A percentile compares a stretch with the other conserved stretches of the same genome.
These are phyloP conservation scores for Paracorniculantispora psalliotae DNA, from an alignment of 2,329 filamentous ascomycete genomes.

Conservation along the genomic window DNA sequence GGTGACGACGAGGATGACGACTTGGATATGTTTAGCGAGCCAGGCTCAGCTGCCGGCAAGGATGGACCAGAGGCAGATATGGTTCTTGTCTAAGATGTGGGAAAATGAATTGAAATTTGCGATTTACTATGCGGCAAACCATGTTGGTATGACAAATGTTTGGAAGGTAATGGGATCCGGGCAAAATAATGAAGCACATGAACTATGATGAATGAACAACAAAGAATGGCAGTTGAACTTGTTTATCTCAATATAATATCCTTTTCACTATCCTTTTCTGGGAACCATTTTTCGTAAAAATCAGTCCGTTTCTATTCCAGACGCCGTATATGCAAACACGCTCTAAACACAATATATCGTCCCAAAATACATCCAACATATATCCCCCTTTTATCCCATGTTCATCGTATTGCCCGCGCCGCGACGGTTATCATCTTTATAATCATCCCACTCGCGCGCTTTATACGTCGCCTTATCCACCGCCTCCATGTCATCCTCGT, in stretches of 20 bases:
- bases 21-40: not conserved
- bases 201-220: not conserved
- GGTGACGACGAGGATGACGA: constrained; percentile 1
- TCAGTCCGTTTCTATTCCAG: not conserved
- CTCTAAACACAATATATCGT: not conserved
- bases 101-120: not conserved
- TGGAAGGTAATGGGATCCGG: no score
- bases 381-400: constrained; percentile 48
- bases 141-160: no score
- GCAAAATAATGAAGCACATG: no score
- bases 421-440: constrained; percentile 80
- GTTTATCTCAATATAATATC: no score
- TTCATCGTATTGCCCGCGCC: constrained; percentile 81
- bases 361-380: not conserved
- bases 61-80: not conserved
- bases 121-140: no score
- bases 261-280: not conserved
- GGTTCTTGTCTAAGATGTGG: constrained; percentile 2
- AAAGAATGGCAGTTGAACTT: not conserved
- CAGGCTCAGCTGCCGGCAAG: not conserved
- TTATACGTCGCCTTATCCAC: constrained; percentile 90
- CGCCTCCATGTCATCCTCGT: constrained; percentile 88
- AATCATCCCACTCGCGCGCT: constrained; percentile 93
- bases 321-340: constrained; percentile 5
- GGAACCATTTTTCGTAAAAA: no score